Percentiles rank a stretch among this genome's conserved stretches.
These are phyloP conservation scores for Aspergillus fischeri DNA, from an alignment of 2,329 filamentous ascomycete genomes.

Conservation along the genomic window DNA sequence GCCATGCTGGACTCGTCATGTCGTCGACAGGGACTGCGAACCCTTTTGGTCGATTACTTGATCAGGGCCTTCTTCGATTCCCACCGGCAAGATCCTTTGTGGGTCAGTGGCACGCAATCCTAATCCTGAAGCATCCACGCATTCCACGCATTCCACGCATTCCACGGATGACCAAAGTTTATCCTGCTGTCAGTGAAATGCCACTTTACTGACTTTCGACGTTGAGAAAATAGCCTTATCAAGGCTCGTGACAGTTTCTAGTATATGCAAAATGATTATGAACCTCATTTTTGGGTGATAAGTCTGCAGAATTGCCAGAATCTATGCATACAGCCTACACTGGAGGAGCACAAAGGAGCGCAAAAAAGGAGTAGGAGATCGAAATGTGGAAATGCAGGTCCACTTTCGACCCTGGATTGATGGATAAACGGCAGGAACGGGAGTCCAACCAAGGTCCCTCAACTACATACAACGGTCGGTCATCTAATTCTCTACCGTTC, in stretches of 20 bases:
- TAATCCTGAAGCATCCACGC: not conserved
- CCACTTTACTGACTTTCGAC: too few relatives aligned
- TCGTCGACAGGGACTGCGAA: not conserved
- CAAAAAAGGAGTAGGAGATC: too few relatives aligned
- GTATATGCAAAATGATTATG: too few relatives aligned
- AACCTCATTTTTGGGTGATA: too few relatives aligned
- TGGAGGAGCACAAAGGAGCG: too few relatives aligned
- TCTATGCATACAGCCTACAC: not conserved
- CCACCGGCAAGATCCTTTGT: not conserved
- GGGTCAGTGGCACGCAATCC: not conserved
- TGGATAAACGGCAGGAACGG: not conserved
- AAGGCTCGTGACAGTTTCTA: not conserved
- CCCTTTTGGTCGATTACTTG: not conserved
- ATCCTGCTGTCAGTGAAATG: not conserved
- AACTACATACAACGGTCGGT: too few relatives aligned
- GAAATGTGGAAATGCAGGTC: not conserved
- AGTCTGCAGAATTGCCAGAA: not conserved
- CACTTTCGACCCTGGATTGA: not conserved
- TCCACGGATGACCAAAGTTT: not conserved
- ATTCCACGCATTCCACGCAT: too few relatives aligned
- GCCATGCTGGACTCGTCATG: not conserved
- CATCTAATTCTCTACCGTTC: not conserved
- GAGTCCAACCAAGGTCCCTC: not conserved
- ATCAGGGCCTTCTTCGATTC: not conserved
- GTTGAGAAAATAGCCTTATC: not conserved